Conservation (phyloP, 2,329 filamentous ascomycete genomes). For the Colletotrichum paranaense region DNA sequence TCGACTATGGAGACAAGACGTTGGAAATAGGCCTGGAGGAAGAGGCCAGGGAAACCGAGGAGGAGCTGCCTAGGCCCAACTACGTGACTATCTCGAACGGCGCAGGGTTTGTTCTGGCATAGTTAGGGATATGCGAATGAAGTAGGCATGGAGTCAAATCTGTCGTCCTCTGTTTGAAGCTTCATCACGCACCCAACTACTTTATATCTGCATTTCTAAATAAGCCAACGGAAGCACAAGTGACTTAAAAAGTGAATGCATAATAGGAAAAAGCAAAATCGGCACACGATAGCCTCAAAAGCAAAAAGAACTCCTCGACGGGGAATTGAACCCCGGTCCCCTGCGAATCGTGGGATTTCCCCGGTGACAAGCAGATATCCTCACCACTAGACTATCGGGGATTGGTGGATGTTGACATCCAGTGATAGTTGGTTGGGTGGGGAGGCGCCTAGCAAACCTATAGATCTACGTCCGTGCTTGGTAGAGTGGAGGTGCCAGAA, state of each 20-base stretch:
- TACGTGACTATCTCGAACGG: background rate
- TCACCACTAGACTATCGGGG: conserved; percentile 36
- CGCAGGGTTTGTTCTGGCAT: background rate
- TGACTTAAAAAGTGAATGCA: too few species aligned
- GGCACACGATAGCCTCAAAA: too few species aligned
- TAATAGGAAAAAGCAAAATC: background rate
- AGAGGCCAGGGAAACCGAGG: background rate
- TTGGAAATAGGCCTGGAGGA: background rate
- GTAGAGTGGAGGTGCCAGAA: background rate
- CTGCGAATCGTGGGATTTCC: background rate
- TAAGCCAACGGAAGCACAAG: background rate
- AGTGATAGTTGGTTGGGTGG: conserved; percentile 1
- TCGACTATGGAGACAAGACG: background rate
- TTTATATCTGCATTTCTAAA: too few species aligned
- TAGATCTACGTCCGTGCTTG: accelerated
- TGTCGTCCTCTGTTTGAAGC: background rate
- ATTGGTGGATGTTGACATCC: background rate
- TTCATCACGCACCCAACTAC: background rate
- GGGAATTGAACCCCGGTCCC: conserved; percentile 35
- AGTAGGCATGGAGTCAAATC: background rate
- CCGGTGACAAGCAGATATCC: conserved; percentile 34
- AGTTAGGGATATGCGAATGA: background rate
- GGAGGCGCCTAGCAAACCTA: accelerated
- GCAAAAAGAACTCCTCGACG: conserved; percentile 24
- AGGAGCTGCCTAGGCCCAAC: background rate